Conservation (phyloP, 306 rosid genomes). For the Vicia villosa region DNA sequence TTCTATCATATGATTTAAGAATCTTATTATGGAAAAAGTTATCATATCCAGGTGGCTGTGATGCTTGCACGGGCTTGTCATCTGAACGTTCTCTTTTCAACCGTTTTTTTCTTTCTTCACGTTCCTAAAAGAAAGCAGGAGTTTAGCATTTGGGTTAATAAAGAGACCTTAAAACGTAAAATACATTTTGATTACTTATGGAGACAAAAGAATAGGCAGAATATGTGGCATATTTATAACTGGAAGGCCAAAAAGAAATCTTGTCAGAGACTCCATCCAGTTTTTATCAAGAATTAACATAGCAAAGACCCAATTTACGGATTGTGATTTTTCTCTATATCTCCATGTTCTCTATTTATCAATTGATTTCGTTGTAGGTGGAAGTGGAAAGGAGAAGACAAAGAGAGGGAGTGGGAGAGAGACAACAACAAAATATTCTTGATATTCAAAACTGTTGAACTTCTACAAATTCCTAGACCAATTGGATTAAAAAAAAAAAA, state of each 20-base stretch:
- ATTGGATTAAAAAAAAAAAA: slow-evolving; percentile 13
- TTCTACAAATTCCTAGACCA: slow-evolving; percentile 13
- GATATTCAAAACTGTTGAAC: slow-evolving; percentile 24
- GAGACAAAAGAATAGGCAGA: background rate
- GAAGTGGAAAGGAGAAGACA: background rate
- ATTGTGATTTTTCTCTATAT: background rate
- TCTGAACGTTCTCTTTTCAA: slow-evolving; percentile 78
- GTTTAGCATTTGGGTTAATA: slow-evolving; percentile 31
- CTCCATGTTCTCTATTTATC: background rate
- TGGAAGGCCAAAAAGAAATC: background rate
- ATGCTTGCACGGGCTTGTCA: slow-evolving; percentile 63
- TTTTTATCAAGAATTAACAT: slow-evolving; percentile 8
- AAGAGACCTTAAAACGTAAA: slow-evolving; percentile 15
- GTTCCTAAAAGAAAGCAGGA: slow-evolving; percentile 63
- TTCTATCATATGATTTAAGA: slow-evolving; percentile 64
- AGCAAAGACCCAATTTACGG: slow-evolving; percentile 10
- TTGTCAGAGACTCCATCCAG: background rate
- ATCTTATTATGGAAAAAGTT: slow-evolving; percentile 54
- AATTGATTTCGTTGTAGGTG: background rate
- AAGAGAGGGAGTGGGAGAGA: background rate
- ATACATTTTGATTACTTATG: slow-evolving; percentile 16
- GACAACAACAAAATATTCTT: slow-evolving; percentile 1
- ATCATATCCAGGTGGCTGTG: slow-evolving; percentile 66
- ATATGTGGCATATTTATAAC: background rate
- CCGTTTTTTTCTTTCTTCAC: slow-evolving; percentile 82